Evolutionary conservation across 768 basidiomycete species (phyloP).

Genomic region (Tricholoma furcatifolium): DNA sequence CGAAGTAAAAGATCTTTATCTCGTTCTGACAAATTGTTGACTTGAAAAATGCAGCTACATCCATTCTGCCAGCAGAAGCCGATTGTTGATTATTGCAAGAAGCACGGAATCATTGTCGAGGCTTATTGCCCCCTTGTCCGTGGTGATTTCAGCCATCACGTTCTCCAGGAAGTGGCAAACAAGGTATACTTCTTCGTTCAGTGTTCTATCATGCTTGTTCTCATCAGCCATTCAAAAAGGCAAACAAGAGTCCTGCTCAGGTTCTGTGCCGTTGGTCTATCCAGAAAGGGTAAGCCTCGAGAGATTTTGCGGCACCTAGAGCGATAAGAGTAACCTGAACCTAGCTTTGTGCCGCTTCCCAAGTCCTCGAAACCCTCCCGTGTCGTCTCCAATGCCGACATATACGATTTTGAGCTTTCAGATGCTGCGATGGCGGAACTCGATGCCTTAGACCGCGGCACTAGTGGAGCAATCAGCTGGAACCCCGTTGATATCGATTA

Average conservation of each 20-base stretch:
- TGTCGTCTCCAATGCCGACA: slow-evolving; percentile 67
- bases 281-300: slow-evolving; percentile 65
- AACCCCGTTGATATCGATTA: slow-evolving; percentile 68
- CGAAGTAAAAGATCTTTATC: slow-evolving; percentile 45
- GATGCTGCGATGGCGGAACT: slow-evolving; percentile 63
- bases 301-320: not conserved
- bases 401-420: slow-evolving; percentile 74
- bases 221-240: slow-evolving; percentile 30
- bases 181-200: slow-evolving; percentile 44
- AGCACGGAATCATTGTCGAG: slow-evolving; percentile 57
- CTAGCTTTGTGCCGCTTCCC: slow-evolving; percentile 80
- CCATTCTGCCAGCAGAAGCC: slow-evolving; percentile 79
- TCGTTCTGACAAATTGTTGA: not conserved
- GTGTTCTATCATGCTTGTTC: not conserved
- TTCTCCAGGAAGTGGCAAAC: slow-evolving; percentile 50
- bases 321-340: not conserved
- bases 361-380: slow-evolving; percentile 71
- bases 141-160: slow-evolving; percentile 51
- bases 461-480: slow-evolving; percentile 75
- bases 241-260: slow-evolving; percentile 64
- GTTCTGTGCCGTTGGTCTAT: slow-evolving; percentile 87
- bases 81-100: slow-evolving; percentile 71
- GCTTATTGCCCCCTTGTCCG: slow-evolving; percentile 78
- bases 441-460: slow-evolving; percentile 68
- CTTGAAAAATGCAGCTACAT: slow-evolving; percentile 52